Evolutionary conservation across 2,329 filamentous ascomycete species (phyloP).

Genomic region (Sporothrix schenckii): DNA sequence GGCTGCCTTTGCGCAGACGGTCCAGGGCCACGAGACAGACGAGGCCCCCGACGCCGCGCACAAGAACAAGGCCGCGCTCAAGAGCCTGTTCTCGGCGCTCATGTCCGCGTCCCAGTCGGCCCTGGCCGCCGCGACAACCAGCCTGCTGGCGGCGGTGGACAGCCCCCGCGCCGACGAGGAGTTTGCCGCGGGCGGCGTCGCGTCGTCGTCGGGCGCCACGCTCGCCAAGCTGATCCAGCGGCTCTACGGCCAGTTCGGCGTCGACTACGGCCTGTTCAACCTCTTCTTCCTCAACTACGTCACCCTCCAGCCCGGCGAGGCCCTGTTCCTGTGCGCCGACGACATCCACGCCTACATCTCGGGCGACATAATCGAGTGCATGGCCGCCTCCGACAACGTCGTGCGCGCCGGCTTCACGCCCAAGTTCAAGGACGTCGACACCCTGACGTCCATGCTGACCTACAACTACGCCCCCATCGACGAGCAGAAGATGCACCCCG

Average conservation of each 20-base stretch:
- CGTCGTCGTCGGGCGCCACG: slow-evolving; percentile 68
- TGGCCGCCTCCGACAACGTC: slow-evolving; percentile 98
- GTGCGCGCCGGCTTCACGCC: slow-evolving; percentile 96
- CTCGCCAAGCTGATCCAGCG: slow-evolving; percentile 77
- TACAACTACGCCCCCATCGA: slow-evolving; percentile 94
- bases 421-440: slow-evolving; percentile 96
- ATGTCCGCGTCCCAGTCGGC: slow-evolving; percentile 75
- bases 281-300: slow-evolving; percentile 98
- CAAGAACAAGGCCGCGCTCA: slow-evolving; percentile 77
- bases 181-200: slow-evolving; percentile 75
- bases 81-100: slow-evolving; percentile 72
- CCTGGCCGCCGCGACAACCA: slow-evolving; percentile 65
- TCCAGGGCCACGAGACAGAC: slow-evolving; percentile 50
- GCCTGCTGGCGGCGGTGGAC: slow-evolving; percentile 70
- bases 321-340: slow-evolving; percentile 93
- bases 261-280: slow-evolving; percentile 90
- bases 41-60: slow-evolving; percentile 44
- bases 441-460: slow-evolving; percentile 86
- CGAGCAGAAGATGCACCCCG: slow-evolving; percentile 88
- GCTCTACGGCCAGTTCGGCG: slow-evolving; percentile 80
- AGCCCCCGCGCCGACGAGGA: slow-evolving; percentile 52
- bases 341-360: slow-evolving; percentile 96
- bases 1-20: slow-evolving; percentile 58
- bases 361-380: slow-evolving; percentile 97
- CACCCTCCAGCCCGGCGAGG: slow-evolving; percentile 82